These are phyloP conservation scores for Herpetomonas tarakana DNA, from an alignment of 208 protist species.

Conservation along the genomic window DNA sequence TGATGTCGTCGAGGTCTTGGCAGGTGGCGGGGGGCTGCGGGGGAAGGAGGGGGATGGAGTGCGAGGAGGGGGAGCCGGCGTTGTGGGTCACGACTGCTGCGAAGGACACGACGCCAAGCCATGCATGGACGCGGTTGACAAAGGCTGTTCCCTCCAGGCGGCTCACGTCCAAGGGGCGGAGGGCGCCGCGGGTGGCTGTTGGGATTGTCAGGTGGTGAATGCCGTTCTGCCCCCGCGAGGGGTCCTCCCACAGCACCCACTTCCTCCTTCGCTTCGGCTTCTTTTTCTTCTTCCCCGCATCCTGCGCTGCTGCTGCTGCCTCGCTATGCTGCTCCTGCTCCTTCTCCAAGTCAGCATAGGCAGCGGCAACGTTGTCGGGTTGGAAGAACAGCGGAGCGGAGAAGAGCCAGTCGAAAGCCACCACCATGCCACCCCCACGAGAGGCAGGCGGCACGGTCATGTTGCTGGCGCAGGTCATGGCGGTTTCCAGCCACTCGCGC, in stretches of 20 bases:
- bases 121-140: background rate
- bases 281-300: background rate
- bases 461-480: conserved; percentile 11
- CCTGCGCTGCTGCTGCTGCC: conserved; percentile 1
- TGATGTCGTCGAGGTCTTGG: background rate
- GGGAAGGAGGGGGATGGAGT: background rate
- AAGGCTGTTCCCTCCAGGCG: conserved; percentile 39
- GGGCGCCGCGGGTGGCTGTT: conserved; percentile 6
- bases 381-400: background rate
- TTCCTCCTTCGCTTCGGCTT: background rate
- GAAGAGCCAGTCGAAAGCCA: conserved; percentile 3
- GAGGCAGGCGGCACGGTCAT: too few relatives aligned
- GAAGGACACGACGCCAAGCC: background rate
- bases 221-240: conserved; percentile 6
- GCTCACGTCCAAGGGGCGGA: conserved; percentile 17
- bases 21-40: background rate
- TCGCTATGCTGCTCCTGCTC: too few relatives aligned
- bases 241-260: conserved; percentile 41
- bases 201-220: background rate
- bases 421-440: conserved; percentile 1
- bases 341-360: background rate
- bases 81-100: background rate
- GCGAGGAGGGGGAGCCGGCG: too few relatives aligned
- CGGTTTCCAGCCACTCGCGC: conserved; percentile 62
- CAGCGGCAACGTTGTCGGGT: background rate